Percentiles rank a stretch among this genome's conserved stretches.
Evolutionary conservation across 257 asterid genomes (phyloP).

Genomic region (Euphrasia confusa): DNA sequence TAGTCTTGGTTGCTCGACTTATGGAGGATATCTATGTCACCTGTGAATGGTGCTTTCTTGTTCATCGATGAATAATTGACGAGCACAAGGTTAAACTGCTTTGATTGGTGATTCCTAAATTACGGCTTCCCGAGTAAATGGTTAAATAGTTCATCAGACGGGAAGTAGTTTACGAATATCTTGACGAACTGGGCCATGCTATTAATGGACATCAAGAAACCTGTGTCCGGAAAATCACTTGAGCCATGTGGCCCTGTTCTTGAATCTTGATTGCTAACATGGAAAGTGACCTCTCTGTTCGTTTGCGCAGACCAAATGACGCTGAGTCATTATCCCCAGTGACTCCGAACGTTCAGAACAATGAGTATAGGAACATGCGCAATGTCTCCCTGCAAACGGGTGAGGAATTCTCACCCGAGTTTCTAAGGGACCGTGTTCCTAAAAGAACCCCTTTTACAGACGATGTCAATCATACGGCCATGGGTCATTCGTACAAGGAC

Average conservation of each 20-base stretch:
- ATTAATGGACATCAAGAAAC: slow-evolving; percentile 15
- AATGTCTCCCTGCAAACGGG: slow-evolving; percentile 75
- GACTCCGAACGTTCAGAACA: slow-evolving; percentile 30
- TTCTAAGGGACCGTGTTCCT: slow-evolving; percentile 53
- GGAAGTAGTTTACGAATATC: slow-evolving; percentile 1
- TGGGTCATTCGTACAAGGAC: slow-evolving; percentile 31
- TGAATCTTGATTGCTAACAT: slow-evolving; percentile 35
- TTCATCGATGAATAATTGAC: slow-evolving; percentile 17
- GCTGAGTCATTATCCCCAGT: slow-evolving; percentile 18
- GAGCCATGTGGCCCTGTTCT: slow-evolving; percentile 21
- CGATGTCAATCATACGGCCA: slow-evolving; percentile 30
- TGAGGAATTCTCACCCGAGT: slow-evolving; percentile 74
- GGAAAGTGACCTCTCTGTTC: slow-evolving; percentile 40
- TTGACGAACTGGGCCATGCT: neutral
- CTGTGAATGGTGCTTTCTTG: slow-evolving; percentile 15
- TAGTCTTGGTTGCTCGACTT: neutral
- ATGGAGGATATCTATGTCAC: slow-evolving; percentile 9
- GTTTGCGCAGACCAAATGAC: slow-evolving; percentile 31
- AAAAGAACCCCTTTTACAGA: slow-evolving; percentile 28
- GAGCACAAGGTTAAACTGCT: slow-evolving; percentile 8
- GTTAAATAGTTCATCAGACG: neutral
- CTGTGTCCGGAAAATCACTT: slow-evolving; percentile 21
- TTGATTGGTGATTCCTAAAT: slow-evolving; percentile 1
- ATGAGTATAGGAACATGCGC: slow-evolving; percentile 27
- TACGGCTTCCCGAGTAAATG: slow-evolving; percentile 4